phyloP scores from a whole-genome alignment of 345 rosid genomes.

The Mallotus nudiflorus region DNA sequence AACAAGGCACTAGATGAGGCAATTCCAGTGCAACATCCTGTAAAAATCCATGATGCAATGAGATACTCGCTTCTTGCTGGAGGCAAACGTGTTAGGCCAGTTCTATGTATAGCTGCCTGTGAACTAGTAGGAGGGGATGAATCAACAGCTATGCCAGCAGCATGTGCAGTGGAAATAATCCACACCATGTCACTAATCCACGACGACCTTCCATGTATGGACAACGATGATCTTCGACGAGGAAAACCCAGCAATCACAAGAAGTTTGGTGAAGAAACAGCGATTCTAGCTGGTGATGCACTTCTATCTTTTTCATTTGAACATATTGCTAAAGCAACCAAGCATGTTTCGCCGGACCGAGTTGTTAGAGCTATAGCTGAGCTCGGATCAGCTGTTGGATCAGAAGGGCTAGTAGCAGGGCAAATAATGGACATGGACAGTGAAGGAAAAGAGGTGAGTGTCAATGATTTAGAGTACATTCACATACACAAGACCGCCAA shows the following conservation, averaged over 20 bases:
- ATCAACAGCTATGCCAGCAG: constrained; percentile 47
- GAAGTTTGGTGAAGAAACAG: constrained; percentile 51
- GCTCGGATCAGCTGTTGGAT: constrained; percentile 48
- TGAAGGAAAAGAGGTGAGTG: constrained; percentile 41
- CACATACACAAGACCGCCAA: constrained; percentile 42
- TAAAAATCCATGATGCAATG: constrained; percentile 62
- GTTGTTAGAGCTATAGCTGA: constrained; percentile 43
- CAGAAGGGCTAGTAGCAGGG: constrained; percentile 56
- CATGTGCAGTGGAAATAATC: constrained; percentile 75
- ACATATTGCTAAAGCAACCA: constrained; percentile 40
- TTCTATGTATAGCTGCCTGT: constrained; percentile 62
- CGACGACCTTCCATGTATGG: constrained; percentile 79
- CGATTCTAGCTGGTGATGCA: constrained; percentile 65
- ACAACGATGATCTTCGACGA: constrained; percentile 59
- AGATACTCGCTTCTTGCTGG: constrained; percentile 65
- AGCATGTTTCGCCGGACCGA: constrained; percentile 29
- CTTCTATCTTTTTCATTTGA: constrained; percentile 57
- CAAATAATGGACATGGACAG: constrained; percentile 51
- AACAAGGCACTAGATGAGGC: constrained; percentile 57
- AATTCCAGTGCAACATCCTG: constrained; percentile 44
- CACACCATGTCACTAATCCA: constrained; percentile 68
- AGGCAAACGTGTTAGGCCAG: constrained; percentile 66
- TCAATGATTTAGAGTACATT: constrained; percentile 37
- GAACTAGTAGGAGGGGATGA: constrained; percentile 61
- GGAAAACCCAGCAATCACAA: constrained; percentile 63